phyloP scores from a whole-genome alignment of 106 monocot genomes.

The Platanthera zijinensis region DNA sequence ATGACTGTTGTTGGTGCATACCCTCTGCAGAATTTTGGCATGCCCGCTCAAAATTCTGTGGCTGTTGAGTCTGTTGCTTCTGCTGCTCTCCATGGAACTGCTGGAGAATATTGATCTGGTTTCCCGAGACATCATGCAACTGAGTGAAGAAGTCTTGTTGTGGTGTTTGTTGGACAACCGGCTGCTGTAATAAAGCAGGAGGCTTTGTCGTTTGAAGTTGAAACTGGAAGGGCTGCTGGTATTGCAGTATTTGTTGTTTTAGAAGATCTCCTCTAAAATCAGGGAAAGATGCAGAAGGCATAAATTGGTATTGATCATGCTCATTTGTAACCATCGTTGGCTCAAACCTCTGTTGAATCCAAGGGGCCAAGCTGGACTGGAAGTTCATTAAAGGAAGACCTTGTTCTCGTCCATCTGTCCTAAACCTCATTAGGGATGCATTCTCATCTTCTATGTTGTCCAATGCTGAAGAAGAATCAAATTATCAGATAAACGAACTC shows the following conservation, averaged over 20 bases:
- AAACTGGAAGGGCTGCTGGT: constrained; percentile 43
- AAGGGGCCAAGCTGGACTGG: constrained; percentile 39
- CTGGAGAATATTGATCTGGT: constrained; percentile 19
- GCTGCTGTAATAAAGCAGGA: constrained; percentile 30
- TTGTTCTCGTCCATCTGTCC: constrained; percentile 35
- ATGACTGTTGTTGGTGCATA: constrained; percentile 28
- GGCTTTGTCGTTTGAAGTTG: constrained; percentile 26
- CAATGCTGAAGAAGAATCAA: constrained; percentile 2
- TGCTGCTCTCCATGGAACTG: constrained; percentile 28
- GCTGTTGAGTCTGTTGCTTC: constrained; percentile 15
- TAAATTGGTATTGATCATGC: constrained; percentile 48
- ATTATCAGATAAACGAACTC: neutral
- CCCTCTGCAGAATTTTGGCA: constrained; percentile 25
- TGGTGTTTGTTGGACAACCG: constrained; percentile 28
- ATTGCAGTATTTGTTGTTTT: constrained; percentile 39
- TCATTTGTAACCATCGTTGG: constrained; percentile 38
- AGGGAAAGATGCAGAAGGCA: constrained; percentile 63
- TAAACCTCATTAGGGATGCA: constrained; percentile 40
- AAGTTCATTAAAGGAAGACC: constrained; percentile 40
- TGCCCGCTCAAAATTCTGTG: constrained; percentile 11
- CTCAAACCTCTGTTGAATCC: constrained; percentile 35
- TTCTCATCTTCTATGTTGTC: constrained; percentile 36
- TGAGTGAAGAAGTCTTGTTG: constrained; percentile 22
- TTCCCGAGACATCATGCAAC: constrained; percentile 18
- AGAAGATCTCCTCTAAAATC: constrained; percentile 45